These are phyloP conservation scores for Blastobotrys arbuscula DNA, from an alignment of 1,139 yeast species.

Conservation along the genomic window DNA sequence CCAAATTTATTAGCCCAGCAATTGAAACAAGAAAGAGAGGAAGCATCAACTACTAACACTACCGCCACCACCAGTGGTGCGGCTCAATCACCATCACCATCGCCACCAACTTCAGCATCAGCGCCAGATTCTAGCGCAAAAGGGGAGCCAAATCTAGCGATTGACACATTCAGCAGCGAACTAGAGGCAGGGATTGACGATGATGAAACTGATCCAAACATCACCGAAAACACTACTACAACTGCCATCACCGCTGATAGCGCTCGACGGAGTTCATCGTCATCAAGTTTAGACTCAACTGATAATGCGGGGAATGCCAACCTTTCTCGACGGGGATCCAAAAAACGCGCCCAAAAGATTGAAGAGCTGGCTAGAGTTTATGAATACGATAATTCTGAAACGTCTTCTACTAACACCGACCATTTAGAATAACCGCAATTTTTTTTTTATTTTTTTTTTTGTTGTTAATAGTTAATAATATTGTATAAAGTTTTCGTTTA, in stretches of 20 bases:
- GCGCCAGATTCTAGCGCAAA: not conserved
- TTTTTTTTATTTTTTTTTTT: too few relatives aligned
- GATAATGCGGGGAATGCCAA: not conserved
- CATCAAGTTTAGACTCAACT: not conserved
- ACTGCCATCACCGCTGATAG: not conserved
- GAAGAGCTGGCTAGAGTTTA: conserved; percentile 5
- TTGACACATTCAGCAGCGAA: not conserved
- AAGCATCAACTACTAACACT: not conserved
- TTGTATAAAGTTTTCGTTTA: too few relatives aligned
- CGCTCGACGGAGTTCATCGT: not conserved
- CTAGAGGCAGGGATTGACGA: not conserved
- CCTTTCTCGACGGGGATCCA: not conserved
- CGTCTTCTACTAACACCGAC: too few relatives aligned
- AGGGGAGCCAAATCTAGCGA: not conserved
- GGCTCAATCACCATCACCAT: not conserved
- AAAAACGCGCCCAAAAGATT: not conserved
- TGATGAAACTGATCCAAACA: too few relatives aligned
- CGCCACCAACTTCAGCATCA: not conserved
- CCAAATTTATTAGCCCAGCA: conserved; percentile 22
- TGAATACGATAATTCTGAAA: too few relatives aligned
- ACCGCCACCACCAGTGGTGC: not conserved
- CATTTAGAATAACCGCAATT: too few relatives aligned
- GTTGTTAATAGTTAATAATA: too few relatives aligned
- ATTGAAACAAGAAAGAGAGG: not conserved
- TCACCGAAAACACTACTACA: not conserved